Base-by-base conservation (phyloP, 495 filamentous ascomycete genomes). In the Penicillium flavigenum region DNA sequence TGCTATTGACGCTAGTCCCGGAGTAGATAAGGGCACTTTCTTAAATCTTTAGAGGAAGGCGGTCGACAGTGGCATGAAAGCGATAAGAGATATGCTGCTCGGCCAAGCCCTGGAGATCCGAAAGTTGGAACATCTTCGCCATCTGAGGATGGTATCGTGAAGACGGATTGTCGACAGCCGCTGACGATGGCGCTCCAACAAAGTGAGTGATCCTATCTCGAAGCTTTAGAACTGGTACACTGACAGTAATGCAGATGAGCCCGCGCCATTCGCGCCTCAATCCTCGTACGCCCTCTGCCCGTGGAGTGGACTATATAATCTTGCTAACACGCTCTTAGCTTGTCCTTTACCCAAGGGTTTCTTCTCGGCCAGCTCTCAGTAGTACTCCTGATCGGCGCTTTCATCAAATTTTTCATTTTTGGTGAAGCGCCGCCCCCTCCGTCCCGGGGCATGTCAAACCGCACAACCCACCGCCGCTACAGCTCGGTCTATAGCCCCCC, bases 361-460 rank as follows among this genome's bases (percentile, higher is more conserved):
- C 83, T 98, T 58, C 80, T 97, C 47, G 94, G 94, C 46, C 94
- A 98, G 71, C 80, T 98, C 55, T 94, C 91, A 31, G 86, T 98
- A 29, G 88, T 96, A 4, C 77, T 98, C 27, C 76, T 98, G 54
- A 84, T 98, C 57, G 90, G 90, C 48, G 88, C 87, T 61, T 98
- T 98, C 78, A 98, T 98, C 73, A 96, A 96, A 73, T 98, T 96
- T 83, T 98, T 98, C 85, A 96, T 98, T 72, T 98, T 98, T 65
- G 94, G 94, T 64, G 93, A 98, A 66, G 82, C 90, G 27, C 91
- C 93, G 0, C 88, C 87, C 1, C 82, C 91, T 41, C 92, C 94
- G 44, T 85, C 88, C 31, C 86, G 87, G 47, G 88, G 88, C 24
- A 82, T 88, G 46, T 84, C 89, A 59, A 84, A 89, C 80, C 58